A percentile compares a stretch with the other conserved stretches of the same genome.
Evolutionary conservation across 1,284 basidiomycete genomes (phyloP).

Genomic region (Prillingera fragicola): DNA sequence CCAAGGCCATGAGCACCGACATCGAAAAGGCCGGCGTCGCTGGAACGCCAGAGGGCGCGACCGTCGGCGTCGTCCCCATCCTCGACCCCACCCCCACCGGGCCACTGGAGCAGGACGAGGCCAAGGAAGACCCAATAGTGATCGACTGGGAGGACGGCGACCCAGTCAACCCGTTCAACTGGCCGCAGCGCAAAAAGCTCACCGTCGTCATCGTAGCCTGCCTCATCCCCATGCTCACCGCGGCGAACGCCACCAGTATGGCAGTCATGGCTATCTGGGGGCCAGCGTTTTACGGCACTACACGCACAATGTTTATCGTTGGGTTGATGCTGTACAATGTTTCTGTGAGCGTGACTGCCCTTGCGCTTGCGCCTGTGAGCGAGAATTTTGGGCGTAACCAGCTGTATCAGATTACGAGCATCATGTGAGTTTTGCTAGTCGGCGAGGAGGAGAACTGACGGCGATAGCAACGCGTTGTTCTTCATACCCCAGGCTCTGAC

Average conservation of each 20-base stretch:
- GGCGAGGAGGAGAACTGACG: too few relatives aligned
- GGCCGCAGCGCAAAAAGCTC: slow-evolving; percentile 26
- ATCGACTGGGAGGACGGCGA: slow-evolving; percentile 31
- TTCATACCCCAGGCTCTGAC: slow-evolving; percentile 44
- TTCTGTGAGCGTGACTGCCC: slow-evolving; percentile 34
- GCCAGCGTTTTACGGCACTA: slow-evolving; percentile 25
- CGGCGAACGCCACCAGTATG: slow-evolving; percentile 25
- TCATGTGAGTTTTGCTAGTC: too few relatives aligned
- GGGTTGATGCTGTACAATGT: slow-evolving; percentile 31
- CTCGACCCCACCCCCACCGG: too few relatives aligned
- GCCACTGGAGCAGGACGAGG: too few relatives aligned
- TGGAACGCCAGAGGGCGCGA: too few relatives aligned
- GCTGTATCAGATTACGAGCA: slow-evolving; percentile 38
- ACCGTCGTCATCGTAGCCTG: slow-evolving; percentile 26
- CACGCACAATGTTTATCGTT: slow-evolving; percentile 23
- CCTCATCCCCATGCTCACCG: slow-evolving; percentile 25
- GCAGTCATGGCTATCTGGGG: slow-evolving; percentile 31
- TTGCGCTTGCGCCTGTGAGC: slow-evolving; percentile 41
- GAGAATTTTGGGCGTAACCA: slow-evolving; percentile 39
- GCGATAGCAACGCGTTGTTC: slow-evolving; percentile 26
- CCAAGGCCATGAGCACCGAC: too few relatives aligned
- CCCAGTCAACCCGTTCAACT: slow-evolving; percentile 41
- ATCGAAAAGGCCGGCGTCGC: too few relatives aligned
- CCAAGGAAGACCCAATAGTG: slow-evolving; percentile 28
- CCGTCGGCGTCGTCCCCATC: too few relatives aligned